These are phyloP conservation scores for Ophiostoma angusticollis DNA, from an alignment of 2,329 filamentous ascomycete species.

Conservation along the genomic window DNA sequence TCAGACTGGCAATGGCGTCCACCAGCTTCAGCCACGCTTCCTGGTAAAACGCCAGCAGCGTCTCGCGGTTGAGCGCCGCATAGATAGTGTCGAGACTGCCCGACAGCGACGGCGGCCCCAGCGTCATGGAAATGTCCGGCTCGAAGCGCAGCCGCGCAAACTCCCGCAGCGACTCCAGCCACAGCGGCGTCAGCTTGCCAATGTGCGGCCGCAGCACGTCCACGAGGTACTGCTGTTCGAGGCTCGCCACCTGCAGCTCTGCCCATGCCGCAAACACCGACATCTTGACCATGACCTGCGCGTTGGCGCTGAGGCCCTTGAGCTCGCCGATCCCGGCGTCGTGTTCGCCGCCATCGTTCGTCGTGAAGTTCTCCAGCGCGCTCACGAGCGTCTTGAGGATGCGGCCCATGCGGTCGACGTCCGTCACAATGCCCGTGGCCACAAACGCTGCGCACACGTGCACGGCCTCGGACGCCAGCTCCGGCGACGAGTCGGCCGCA, in stretches of 20 bases:
- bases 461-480: constrained; percentile 88
- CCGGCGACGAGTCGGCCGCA: constrained; percentile 86
- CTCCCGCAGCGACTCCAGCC: constrained; percentile 85
- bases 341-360: constrained; percentile 51
- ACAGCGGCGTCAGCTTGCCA: constrained; percentile 77
- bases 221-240: constrained; percentile 77
- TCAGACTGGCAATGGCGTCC: constrained; percentile 91
- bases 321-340: constrained; percentile 81
- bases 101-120: constrained; percentile 68
- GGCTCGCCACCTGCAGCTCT: constrained; percentile 87
- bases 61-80: constrained; percentile 86
- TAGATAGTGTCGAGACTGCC: constrained; percentile 90
- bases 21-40: constrained; percentile 94
- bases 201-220: constrained; percentile 86
- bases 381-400: constrained; percentile 88
- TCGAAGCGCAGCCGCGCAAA: constrained; percentile 86
- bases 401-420: constrained; percentile 95
- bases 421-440: constrained; percentile 90
- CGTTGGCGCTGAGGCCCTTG: constrained; percentile 85
- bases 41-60: constrained; percentile 88
- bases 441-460: constrained; percentile 98
- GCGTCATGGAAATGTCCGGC: constrained; percentile 86
- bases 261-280: constrained; percentile 96
- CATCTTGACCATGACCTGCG: constrained; percentile 97
- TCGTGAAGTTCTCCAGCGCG: constrained; percentile 83